Conservation (phyloP, 208 protist genomes). For the Crithidia sp. region DNA sequence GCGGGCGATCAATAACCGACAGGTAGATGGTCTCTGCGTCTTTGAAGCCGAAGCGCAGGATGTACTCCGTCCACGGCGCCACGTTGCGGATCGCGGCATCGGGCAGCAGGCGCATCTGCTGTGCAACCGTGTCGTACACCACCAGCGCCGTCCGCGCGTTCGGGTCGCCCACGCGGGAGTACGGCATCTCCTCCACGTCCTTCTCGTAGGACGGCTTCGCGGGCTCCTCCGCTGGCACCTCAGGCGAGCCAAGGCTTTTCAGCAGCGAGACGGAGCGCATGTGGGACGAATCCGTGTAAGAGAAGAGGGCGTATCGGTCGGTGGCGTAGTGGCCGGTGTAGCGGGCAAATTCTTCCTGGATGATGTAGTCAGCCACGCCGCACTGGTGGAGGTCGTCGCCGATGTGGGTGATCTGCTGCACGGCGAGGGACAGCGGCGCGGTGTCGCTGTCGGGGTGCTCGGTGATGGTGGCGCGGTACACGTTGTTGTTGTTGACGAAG, state of each 20-base stretch:
- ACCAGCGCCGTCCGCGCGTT: conserved; percentile 71
- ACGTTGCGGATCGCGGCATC: conserved; percentile 33
- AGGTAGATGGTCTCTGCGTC: conserved; percentile 67
- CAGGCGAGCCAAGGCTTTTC: conserved; percentile 33
- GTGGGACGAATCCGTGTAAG: conserved; percentile 76
- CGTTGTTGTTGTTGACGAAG: conserved; percentile 49
- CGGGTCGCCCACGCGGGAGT: conserved; percentile 76
- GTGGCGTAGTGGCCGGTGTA: conserved; percentile 89
- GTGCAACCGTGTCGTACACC: conserved; percentile 48
- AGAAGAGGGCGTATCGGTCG: conserved; percentile 67
- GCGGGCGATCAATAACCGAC: conserved; percentile 62
- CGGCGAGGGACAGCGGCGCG: conserved; percentile 38
- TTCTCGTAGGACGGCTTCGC: conserved; percentile 17
- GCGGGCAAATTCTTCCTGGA: conserved; percentile 92
- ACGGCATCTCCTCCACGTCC: conserved; percentile 71
- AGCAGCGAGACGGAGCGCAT: conserved; percentile 69
- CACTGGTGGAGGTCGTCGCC: conserved; percentile 69
- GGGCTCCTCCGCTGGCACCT: conserved; percentile 17
- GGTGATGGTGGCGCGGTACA: conserved; percentile 65
- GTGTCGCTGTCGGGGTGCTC: conserved; percentile 31
- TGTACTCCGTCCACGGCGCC: conserved; percentile 81
- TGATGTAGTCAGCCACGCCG: conserved; percentile 90
- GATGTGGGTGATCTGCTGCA: conserved; percentile 69
- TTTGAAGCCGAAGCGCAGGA: conserved; percentile 86
- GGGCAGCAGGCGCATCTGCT: conserved; percentile 59